phyloP scores from a whole-genome alignment of 1,139 yeast species.

The Magnusiomyces suaveolens region DNA sequence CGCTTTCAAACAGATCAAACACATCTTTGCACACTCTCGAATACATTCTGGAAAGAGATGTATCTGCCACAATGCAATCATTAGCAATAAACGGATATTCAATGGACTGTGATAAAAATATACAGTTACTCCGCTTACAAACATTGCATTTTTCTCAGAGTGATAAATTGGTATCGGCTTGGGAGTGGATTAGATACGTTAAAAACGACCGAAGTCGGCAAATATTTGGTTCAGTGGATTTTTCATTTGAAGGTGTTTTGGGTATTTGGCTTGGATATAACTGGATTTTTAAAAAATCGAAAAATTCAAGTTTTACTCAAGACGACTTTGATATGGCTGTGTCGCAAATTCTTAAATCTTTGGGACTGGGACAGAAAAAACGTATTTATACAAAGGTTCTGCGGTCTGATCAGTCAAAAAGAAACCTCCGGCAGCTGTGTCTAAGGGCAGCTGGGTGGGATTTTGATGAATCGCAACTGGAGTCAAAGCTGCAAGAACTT shows the following conservation, averaged over 20 bases:
- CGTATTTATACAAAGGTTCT: slow-evolving; percentile 16
- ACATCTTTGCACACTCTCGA: background rate
- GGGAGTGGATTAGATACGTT: slow-evolving; percentile 84
- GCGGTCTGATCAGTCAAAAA: slow-evolving; percentile 23
- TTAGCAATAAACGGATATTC: slow-evolving; percentile 72
- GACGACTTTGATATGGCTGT: slow-evolving; percentile 22
- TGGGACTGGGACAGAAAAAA: slow-evolving; percentile 2
- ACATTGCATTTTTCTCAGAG: slow-evolving; percentile 7
- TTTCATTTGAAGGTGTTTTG: slow-evolving; percentile 78
- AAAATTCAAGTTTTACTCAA: slow-evolving; percentile 18
- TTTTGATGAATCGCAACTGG: slow-evolving; percentile 66
- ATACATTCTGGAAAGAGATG: slow-evolving; percentile 27
- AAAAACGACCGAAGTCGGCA: slow-evolving; percentile 55
- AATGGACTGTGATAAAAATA: slow-evolving; percentile 55
- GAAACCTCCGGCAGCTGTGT: slow-evolving; percentile 60
- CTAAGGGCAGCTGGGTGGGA: slow-evolving; percentile 90
- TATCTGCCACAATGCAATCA: slow-evolving; percentile 43
- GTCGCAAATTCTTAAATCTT: slow-evolving; percentile 16
- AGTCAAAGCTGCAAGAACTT: slow-evolving; percentile 52
- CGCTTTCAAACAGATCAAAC: background rate
- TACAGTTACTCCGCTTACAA: slow-evolving; percentile 38
- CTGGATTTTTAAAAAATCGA: slow-evolving; percentile 50
- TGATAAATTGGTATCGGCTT: slow-evolving; percentile 61
- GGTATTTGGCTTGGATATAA: slow-evolving; percentile 84
- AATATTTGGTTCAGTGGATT: slow-evolving; percentile 59